Evolutionary conservation across 805 yeast genomes (phyloP).

Genomic region (Pichia nanzhaoensis): DNA sequence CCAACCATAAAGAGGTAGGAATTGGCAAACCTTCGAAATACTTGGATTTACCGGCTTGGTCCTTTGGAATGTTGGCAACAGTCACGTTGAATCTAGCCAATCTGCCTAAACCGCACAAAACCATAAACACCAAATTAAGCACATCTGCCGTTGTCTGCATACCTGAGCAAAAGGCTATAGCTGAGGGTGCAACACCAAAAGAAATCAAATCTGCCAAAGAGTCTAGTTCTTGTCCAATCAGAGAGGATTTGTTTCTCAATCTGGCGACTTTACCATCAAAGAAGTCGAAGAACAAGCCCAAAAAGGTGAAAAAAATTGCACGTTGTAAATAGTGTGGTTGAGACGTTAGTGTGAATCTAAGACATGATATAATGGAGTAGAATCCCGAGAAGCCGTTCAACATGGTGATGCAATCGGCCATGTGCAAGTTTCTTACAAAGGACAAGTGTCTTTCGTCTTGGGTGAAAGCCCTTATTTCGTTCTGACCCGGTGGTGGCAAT

Average conservation of each 20-base stretch:
- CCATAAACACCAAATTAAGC: slow-evolving; percentile 71
- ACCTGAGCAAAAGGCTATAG: slow-evolving; percentile 87
- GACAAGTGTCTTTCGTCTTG: slow-evolving; percentile 81
- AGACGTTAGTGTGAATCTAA: slow-evolving; percentile 70
- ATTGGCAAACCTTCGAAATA: slow-evolving; percentile 96
- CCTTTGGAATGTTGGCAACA: slow-evolving; percentile 88
- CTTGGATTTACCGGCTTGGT: slow-evolving; percentile 74
- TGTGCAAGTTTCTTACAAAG: slow-evolving; percentile 77
- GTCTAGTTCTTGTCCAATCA: slow-evolving; percentile 97
- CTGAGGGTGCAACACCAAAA: slow-evolving; percentile 93
- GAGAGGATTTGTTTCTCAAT: slow-evolving; percentile 80
- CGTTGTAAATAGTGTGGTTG: slow-evolving; percentile 68
- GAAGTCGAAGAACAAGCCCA: slow-evolving; percentile 92
- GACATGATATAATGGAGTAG: slow-evolving; percentile 79
- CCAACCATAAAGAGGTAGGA: slow-evolving; percentile 78
- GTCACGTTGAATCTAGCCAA: slow-evolving; percentile 95
- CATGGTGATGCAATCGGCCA: slow-evolving; percentile 95
- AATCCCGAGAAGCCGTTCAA: slow-evolving; percentile 93
- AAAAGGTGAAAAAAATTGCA: slow-evolving; percentile 79
- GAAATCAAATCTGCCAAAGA: slow-evolving; percentile 92
- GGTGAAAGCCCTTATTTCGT: slow-evolving; percentile 72
- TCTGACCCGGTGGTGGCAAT: slow-evolving; percentile 69
- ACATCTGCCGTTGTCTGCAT: slow-evolving; percentile 79
- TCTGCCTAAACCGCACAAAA: slow-evolving; percentile 87
- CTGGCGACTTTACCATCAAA: slow-evolving; percentile 97